Conservation (phyloP, 176 grass and related monocot genomes). For the Rhynchospora tenuis region DNA sequence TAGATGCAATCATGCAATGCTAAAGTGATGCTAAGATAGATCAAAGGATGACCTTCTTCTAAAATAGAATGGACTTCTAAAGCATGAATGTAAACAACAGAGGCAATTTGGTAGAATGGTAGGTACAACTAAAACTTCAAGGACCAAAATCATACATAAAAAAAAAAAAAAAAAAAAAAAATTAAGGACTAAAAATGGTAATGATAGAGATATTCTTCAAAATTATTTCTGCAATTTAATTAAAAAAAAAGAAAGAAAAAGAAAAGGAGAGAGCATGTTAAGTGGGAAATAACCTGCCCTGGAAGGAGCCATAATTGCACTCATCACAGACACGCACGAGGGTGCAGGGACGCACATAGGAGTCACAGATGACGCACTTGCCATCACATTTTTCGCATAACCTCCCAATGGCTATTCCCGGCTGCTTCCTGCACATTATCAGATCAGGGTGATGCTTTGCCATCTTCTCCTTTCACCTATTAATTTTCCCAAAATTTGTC, state of each 20-base stretch:
- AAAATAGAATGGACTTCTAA: not conserved
- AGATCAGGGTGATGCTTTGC: constrained; percentile 85
- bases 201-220: no score
- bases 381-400: constrained; percentile 76
- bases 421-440: constrained; percentile 84
- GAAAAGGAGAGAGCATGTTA: not conserved
- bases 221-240: not conserved
- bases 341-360: constrained; percentile 64
- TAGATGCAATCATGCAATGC: not conserved
- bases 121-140: not conserved
- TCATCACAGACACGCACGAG: constrained; percentile 73
- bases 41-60: not conserved
- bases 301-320: constrained; percentile 82
- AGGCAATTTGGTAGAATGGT: not conserved
- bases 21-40: not conserved
- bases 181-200: no score
- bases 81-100: no score
- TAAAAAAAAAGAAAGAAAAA: not conserved
- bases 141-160: not conserved
- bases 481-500: not conserved
- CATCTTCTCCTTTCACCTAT: constrained; percentile 25
- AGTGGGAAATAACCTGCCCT: constrained; percentile 32
- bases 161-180: not conserved
- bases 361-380: constrained; percentile 79
- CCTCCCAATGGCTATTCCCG: constrained; percentile 65